Evolutionary conservation across 306 rosid species (phyloP), one percentile per base, ranked within the genome.

Genomic region (Medicago ruthenica): DNA sequence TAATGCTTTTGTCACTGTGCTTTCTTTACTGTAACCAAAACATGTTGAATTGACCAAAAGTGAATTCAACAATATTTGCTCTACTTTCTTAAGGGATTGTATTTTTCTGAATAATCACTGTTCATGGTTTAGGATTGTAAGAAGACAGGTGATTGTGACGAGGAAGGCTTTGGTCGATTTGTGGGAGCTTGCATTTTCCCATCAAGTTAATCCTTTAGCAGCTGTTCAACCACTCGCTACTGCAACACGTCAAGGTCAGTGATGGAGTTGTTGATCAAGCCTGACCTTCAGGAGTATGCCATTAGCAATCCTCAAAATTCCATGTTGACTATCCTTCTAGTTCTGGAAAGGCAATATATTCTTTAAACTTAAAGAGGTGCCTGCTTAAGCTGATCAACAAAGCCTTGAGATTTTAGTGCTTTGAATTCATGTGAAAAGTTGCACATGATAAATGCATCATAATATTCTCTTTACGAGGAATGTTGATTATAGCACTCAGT

Each of bases 141-240:
- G 77, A 66, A 83, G 79, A 81, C 93, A 83, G 75, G 82, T 79
- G 63, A 34, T 42, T 9, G 72, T 83, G 0, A 16, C 78, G 47
- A 92, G 83, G 84, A 90, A 78, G 50, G 99, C 88, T 47, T 37
- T 89, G 80, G 80, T 83, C 10, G 97, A 92, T 77, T 60, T 90
- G 58, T 90, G 97, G 99, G 84, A 86, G 80, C 99, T 95, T 72
- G 97, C 97, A 16, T 95, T 92, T 85, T 92, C 99, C 0, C 89
- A 92, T 79, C 92, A 92, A 75, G 93, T 95, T 54, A 90, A 95
- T 83, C 97, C 97, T 81, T 82, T 95, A 42, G 96, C 97, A 31
- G 88, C 87, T 71, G 89, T 92, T 63, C 89, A 90, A 74, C 89
- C 97, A 17, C 84, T 86, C 7, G 70, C 87, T 2, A 59, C 81